These are phyloP conservation scores for Glaciozyma martinii DNA, from an alignment of 768 basidiomycete genomes.

Conservation along the genomic window DNA sequence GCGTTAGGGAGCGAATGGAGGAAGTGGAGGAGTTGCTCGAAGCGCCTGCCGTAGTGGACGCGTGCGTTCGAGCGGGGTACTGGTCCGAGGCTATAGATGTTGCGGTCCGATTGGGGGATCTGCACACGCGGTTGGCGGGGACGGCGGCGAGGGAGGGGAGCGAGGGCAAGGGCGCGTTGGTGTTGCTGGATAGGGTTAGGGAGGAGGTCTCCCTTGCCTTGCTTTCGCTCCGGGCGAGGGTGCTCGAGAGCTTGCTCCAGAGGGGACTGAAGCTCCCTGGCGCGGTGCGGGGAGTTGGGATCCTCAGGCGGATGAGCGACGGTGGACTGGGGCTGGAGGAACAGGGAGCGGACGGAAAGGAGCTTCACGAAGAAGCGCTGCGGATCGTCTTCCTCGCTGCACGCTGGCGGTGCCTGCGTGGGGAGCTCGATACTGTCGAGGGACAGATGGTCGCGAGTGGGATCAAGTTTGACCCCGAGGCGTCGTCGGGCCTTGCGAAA, in stretches of 20 bases:
- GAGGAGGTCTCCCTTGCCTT: slow-evolving; percentile 26
- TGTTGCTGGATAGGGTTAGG: slow-evolving; percentile 26
- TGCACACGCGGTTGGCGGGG: slow-evolving; percentile 11
- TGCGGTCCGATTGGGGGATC: slow-evolving; percentile 39
- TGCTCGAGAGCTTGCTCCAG: slow-evolving; percentile 30
- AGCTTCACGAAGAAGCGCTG: slow-evolving; percentile 30
- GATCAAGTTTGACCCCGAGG: slow-evolving; percentile 3
- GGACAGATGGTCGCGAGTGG: slow-evolving; percentile 26
- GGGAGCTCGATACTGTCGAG: slow-evolving; percentile 24
- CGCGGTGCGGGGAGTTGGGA: slow-evolving; percentile 29
- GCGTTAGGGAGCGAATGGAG: slow-evolving; percentile 89
- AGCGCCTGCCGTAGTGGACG: slow-evolving; percentile 79
- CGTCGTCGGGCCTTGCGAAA: neutral
- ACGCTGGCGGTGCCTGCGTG: slow-evolving; percentile 30
- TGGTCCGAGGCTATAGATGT: slow-evolving; percentile 87
- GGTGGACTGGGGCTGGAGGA: neutral
- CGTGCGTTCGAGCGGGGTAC: slow-evolving; percentile 84
- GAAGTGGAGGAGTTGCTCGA: slow-evolving; percentile 87
- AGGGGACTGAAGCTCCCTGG: slow-evolving; percentile 33
- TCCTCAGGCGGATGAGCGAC: slow-evolving; percentile 25
- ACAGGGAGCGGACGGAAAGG: neutral
- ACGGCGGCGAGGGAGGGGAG: neutral
- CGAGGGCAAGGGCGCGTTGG: slow-evolving; percentile 3
- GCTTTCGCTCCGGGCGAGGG: slow-evolving; percentile 15
- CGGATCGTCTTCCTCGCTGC: slow-evolving; percentile 32